Base-by-base conservation (phyloP, 352 stramenopile genomes). In the Halophytophthora batemanensis region DNA sequence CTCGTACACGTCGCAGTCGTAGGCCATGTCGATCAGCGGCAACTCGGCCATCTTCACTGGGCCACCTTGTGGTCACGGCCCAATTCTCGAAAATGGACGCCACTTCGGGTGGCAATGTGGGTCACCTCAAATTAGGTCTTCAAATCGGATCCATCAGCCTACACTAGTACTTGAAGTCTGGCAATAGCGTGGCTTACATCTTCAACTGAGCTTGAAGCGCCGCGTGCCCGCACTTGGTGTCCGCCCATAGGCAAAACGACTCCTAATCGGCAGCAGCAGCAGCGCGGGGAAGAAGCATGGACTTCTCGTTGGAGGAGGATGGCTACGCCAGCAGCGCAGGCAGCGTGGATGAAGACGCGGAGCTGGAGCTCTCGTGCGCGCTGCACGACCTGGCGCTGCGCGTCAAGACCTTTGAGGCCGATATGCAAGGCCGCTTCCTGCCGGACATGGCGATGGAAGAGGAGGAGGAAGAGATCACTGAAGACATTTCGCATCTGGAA, bases 1-100 rank as follows among this genome's bases (percentile, higher is more conserved):
- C 71, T 98, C 96, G 71, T 99, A 99, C 21, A 99, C 94, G 50
- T 97, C 73, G 62, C 68, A 80, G 63, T 85, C 74, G 69, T 82
- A 91, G 35, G 74, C 60, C 75, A 88, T 86, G 50, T 86, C 71
- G 56, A 88, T 86, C 66, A 82, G 61, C 25, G 80, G 80, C 45
- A 90, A 56, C 46, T 69, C 61, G 38, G 80, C 57, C 64, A 70
- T 74, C 29, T 41, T 59, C 37, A 31, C 25, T 46, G 35, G 31
- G 25, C n/a, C 43, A 22, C 19, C 22, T 29, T 46, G 2, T 36
- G 29, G 43, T 45, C 18, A n/a, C 18, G 6, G 18, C 18, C 17
- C 19, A 14, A 29, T 45, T 10, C 8, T 31, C 25, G 4, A 8
- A 10, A 10, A 4, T 10, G 4, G 25, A 31, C 8, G 25, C 8